Evolutionary conservation across 345 rosid species (phyloP), one percentile per base, ranked within the genome.

Genomic region (Populus davidiana): DNA sequence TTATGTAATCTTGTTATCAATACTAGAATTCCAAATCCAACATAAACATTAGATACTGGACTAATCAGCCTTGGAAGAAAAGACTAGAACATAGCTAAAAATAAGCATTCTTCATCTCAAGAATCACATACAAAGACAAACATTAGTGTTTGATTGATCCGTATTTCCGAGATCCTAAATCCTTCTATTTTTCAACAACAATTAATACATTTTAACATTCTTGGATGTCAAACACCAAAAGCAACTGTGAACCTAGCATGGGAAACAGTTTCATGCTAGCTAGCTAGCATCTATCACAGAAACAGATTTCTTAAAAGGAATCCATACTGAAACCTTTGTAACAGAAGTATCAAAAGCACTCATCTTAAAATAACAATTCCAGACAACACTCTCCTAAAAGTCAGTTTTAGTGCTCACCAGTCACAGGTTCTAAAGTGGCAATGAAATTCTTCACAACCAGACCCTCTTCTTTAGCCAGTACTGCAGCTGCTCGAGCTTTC

Each of bases 401-500:
- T n/a, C n/a, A n/a, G 14, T 12, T 75, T 11, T 38, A 33, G 9
- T 65, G 56, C 89, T 14, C 81, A 96, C 99, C 99, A 12, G 93
- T 84, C 59, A 93, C 85, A n/a, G 99, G 98, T 85, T 96, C 99
- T 71, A 96, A 82, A 36, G 82, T 80, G 65, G 90, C 95, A 59
- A 92, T 66, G 69, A 82, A 92, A 78, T 92, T 93, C 86, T 96
- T 96, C 86, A 93, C 95, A 1, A 78, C 18, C 62, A 96, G 76
- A 43, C 98, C 99, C 35, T 88, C 97, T 86, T 92, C 96, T 81
- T 90, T 79, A 62, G 98, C 87, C 75, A 96, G 85, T 67, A 90
- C 98, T 47, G 98, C 98, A 63, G 95, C 98, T 66, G 97, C 97
- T 44, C 99, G 95, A 70, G 98, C 98, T 73, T 92, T 96, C 81